Evolutionary conservation across 1,284 basidiomycete species (phyloP), one percentile per base, ranked within the genome.

Genomic region (Moesziomyces sp.): DNA sequence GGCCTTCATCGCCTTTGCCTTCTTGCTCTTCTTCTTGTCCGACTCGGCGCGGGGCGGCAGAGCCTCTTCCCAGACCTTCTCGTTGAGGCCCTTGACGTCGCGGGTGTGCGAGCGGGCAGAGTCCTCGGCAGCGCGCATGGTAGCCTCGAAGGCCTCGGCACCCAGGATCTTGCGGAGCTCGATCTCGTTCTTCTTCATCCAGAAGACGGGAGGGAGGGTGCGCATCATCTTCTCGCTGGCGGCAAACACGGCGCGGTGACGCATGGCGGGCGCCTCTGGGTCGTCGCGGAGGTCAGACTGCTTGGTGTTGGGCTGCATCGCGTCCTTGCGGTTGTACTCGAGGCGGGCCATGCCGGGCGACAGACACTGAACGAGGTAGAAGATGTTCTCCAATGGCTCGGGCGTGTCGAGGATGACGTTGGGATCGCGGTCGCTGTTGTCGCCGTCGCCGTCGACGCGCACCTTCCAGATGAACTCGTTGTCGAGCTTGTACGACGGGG

Each of bases 41-140:
- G 60, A 34, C 56, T 75, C 66, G 58, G 60, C 11, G 63, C 73
- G 69, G n/a, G 58, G 62, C 21, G 66, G 62, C 21, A 81, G 51
- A 42, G 65, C 53, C 65, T 81, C 79, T 71, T 81, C 79, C 79
- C 79, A 81, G 45, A 73, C 66, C 65, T 72, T 76, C 63, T 81
- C 78, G 60, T 75, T 63, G 71, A 81, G 70, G 42, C 76, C 72
- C 70, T 78, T 79, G 72, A 78, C 64, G 51, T 70, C 69, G 59
- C 79, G 76, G 10, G 62, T 52, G 54, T 73, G 76, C 52, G 71
- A 58, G 59, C 76, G 72, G 49, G 52, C 49, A 26, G 50, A 26
- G 24, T 78, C 75, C 51, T 77, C 50, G 30, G 74, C 71, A 28
- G 78, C 79, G 47, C 58, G 68, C 61, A 74, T 54, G 55, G 77